Evolutionary conservation across 1,284 basidiomycete species (phyloP).

Genomic region (Ustilago tritici): DNA sequence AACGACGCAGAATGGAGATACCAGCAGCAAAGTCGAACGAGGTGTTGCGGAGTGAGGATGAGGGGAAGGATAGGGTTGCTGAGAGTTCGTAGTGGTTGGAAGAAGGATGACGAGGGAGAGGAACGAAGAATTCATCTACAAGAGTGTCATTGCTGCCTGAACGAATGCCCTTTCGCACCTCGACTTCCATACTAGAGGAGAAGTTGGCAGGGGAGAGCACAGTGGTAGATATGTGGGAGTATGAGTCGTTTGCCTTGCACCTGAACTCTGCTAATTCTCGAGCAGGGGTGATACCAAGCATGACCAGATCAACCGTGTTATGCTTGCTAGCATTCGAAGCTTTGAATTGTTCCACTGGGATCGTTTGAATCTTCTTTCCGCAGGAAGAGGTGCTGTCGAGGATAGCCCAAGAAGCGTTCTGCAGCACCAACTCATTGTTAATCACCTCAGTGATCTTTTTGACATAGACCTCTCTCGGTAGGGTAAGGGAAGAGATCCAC

Average conservation of each 20-base stretch:
- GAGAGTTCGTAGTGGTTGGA: slow-evolving; percentile 27
- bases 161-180: slow-evolving; percentile 14
- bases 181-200: not conserved
- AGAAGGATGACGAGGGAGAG: slow-evolving; percentile 19
- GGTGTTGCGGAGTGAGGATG: slow-evolving; percentile 23
- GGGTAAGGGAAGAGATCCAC: slow-evolving; percentile 26
- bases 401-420: slow-evolving; percentile 39
- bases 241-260: slow-evolving; percentile 20
- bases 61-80: slow-evolving; percentile 31
- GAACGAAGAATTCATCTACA: slow-evolving; percentile 27
- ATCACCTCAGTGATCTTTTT: slow-evolving; percentile 22
- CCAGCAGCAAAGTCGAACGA: slow-evolving; percentile 27
- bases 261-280: slow-evolving; percentile 19
- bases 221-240: not conserved
- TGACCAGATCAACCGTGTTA: slow-evolving; percentile 27
- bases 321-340: not conserved
- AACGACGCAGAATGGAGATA: slow-evolving; percentile 27
- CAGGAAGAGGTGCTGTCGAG: slow-evolving; percentile 11
- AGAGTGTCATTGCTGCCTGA: slow-evolving; percentile 12
- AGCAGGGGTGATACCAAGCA: slow-evolving; percentile 31
- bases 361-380: slow-evolving; percentile 17
- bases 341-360: slow-evolving; percentile 19
- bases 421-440: slow-evolving; percentile 24
- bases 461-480: slow-evolving; percentile 35
- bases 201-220: slow-evolving; percentile 3